phyloP scores from a whole-genome alignment of 2,329 filamentous ascomycete species.

The Arthrobotrys sphaeroides region DNA sequence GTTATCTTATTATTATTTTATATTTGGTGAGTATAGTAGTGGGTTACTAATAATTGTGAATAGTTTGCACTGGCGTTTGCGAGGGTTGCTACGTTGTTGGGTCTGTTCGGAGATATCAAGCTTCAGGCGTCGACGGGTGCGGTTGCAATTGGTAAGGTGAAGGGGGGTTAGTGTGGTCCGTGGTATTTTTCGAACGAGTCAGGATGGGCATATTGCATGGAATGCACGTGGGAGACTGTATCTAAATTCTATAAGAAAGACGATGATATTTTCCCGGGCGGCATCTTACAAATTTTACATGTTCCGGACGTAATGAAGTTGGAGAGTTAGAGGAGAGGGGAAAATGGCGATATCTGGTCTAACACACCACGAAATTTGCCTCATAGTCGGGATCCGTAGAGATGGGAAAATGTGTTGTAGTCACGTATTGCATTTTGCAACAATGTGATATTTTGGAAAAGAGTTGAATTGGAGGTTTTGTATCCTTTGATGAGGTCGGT shows the following conservation, averaged over 20 bases:
- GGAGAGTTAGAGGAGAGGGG: too few relatives aligned
- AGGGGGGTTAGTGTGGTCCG: not conserved
- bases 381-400: not conserved
- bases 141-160: conserved; percentile 22
- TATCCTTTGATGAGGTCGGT: too few relatives aligned
- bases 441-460: conserved; percentile 51
- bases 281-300: too few relatives aligned
- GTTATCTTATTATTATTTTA: not conserved
- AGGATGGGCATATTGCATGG: too few relatives aligned
- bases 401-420: conserved; percentile 44
- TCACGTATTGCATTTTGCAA: conserved; percentile 49
- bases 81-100: conserved; percentile 17
- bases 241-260: too few relatives aligned
- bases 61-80: conserved; percentile 34
- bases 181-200: too few relatives aligned
- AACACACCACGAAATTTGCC: conserved; percentile 20
- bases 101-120: conserved; percentile 26
- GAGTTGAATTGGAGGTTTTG: conserved; percentile 36
- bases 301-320: too few relatives aligned
- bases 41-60: not conserved
- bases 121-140: conserved; percentile 16
- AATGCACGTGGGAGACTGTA: too few relatives aligned
- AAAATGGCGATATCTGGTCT: conserved; percentile 17
- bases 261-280: too few relatives aligned
- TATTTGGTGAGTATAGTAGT: not conserved